A percentile compares a stretch with the other conserved stretches of the same genome.
Conservation (phyloP, 257 asterid species). For the Anisodus acutangulus region DNA sequence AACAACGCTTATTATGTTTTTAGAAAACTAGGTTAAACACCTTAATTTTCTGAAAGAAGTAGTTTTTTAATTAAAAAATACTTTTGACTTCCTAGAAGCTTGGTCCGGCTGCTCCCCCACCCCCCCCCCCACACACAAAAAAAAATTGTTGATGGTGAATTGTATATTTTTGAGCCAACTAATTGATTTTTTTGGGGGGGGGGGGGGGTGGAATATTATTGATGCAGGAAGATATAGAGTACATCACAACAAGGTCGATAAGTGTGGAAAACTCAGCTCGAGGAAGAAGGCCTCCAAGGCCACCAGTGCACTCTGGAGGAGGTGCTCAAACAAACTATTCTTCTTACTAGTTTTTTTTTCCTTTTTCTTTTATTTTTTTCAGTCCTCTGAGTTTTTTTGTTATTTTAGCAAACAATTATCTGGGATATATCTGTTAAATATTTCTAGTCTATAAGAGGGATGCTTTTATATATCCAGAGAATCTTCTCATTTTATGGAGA, state of each 20-base stretch:
- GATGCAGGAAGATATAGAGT: constrained; percentile 3
- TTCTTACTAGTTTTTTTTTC: not conserved
- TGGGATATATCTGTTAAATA: not conserved
- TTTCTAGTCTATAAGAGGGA: not conserved
- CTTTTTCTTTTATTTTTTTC: not conserved
- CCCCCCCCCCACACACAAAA: no score
- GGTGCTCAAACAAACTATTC: constrained; percentile 19
- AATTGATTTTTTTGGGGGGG: not conserved
- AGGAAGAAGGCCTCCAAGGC: constrained; percentile 30
- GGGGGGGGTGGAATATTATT: not conserved
- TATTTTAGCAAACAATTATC: not conserved
- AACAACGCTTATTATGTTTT: no score
- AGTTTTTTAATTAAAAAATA: no score
- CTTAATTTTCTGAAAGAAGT: no score
- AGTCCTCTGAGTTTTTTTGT: not conserved
- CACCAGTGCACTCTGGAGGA: constrained; percentile 26
- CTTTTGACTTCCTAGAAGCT: no score
- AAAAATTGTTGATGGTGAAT: no score
- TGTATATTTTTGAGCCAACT: not conserved
- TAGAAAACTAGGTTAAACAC: no score
- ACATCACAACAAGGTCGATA: constrained; percentile 12
- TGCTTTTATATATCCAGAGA: not conserved
- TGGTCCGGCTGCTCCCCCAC: no score
- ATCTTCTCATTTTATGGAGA: not conserved
- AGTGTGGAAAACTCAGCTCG: not conserved